Conservation (phyloP, 2,329 filamentous ascomycete genomes). For the Colletotrichum sansevieriae region DNA sequence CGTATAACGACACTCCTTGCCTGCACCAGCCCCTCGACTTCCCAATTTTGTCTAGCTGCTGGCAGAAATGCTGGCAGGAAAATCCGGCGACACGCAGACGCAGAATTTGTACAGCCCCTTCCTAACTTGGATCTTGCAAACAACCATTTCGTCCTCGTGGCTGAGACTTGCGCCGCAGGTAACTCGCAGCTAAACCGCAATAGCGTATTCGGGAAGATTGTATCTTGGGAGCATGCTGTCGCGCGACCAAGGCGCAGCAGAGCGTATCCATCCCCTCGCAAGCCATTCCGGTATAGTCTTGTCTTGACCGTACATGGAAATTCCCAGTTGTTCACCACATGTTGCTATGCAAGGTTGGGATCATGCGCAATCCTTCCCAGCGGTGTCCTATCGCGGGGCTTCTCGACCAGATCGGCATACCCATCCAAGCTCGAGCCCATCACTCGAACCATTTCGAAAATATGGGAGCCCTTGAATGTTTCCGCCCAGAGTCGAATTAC, state of each 20-base stretch:
- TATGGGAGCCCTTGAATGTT: slow-evolving; percentile 71
- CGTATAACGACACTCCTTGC: slow-evolving; percentile 30
- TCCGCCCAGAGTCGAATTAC: slow-evolving; percentile 73
- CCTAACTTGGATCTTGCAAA: no score
- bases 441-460: slow-evolving; percentile 71
- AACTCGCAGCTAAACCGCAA: no score
- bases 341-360: slow-evolving; percentile 31
- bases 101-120: not conserved
- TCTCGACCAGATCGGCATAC: slow-evolving; percentile 69
- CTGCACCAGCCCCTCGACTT: slow-evolving; percentile 9
- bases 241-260: not conserved
- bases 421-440: slow-evolving; percentile 70
- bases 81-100: not conserved
- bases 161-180: slow-evolving; percentile 17
- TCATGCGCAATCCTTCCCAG: slow-evolving; percentile 51
- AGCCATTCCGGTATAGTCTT: not conserved
- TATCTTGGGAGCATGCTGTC: slow-evolving; percentile 24
- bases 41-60: not conserved
- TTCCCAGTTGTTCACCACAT: not conserved
- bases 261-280: not conserved
- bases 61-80: slow-evolving; percentile 3
- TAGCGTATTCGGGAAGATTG: not conserved
- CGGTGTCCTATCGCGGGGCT: slow-evolving; percentile 63
- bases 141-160: not conserved
- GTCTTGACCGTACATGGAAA: not conserved